Percentiles rank a stretch among this genome's conserved stretches.
phyloP scores from a whole-genome alignment of 1,284 basidiomycete species.

The Ganoderma meredithae region DNA sequence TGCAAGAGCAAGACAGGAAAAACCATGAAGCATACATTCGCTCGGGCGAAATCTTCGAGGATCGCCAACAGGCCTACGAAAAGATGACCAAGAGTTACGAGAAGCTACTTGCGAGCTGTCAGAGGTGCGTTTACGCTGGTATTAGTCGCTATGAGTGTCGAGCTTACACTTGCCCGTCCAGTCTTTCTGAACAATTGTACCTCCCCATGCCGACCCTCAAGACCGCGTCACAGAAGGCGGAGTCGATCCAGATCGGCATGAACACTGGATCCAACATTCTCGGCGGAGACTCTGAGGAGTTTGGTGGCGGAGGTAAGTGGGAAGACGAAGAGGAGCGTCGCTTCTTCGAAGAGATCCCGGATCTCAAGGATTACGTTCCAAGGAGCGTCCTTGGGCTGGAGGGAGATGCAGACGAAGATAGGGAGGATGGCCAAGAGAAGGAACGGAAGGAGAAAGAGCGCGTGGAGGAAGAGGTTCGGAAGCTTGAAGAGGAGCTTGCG shows the following conservation, averaged over 20 bases:
- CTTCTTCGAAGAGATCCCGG: constrained; percentile 95
- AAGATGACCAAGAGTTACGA: constrained; percentile 97
- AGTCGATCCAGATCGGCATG: constrained; percentile 80
- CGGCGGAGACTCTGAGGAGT: constrained; percentile 65
- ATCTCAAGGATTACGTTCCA: constrained; percentile 92
- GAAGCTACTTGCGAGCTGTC: constrained; percentile 86
- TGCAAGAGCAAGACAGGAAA: constrained; percentile 95
- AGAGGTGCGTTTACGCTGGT: constrained; percentile 62
- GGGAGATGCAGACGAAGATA: constrained; percentile 48
- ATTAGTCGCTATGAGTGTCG: not conserved
- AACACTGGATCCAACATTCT: constrained; percentile 49
- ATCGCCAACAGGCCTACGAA: constrained; percentile 97
- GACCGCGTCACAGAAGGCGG: constrained; percentile 77
- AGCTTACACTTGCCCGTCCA: constrained; percentile 39
- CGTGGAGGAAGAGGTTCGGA: constrained; percentile 69
- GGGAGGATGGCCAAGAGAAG: constrained; percentile 48
- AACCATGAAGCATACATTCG: constrained; percentile 99
- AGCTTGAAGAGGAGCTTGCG: constrained; percentile 74
- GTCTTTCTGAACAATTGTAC: constrained; percentile 89
- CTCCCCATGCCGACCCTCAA: constrained; percentile 85
- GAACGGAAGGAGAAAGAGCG: constrained; percentile 56
- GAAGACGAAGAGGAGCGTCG: constrained; percentile 96
- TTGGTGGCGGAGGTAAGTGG: constrained; percentile 89
- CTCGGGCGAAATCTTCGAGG: constrained; percentile 98
- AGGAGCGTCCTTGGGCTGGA: constrained; percentile 87